Base-by-base conservation (phyloP, 768 basidiomycete genomes). In the Psilocybe sp. region DNA sequence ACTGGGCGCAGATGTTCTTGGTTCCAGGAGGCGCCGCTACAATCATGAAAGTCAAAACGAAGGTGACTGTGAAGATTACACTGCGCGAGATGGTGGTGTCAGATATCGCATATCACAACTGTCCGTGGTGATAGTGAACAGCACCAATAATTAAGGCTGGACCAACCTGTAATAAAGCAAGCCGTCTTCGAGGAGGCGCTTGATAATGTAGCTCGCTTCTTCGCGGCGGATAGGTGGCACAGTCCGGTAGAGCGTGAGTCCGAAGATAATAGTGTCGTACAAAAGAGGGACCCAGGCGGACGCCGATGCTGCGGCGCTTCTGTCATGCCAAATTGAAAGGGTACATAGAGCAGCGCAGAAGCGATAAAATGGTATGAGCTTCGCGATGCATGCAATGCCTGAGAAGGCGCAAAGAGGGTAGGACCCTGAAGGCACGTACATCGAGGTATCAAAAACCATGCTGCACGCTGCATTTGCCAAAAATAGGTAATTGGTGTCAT, bases 281-380 rank as follows among this genome's bases (percentile, higher is more conserved):
- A 76, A 62, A 37, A 79, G 67, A 4, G 77, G 77, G 1, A 79
- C 56, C 76, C 76, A 79, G 1, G 76, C 77, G 1, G 75, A 76
- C 51, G 82, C 66, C 28, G 81, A 72, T 11, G 75, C 70, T 8
- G 66, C 50, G 32, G 44, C 53, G 38, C 70, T 71, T 59, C 73
- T 76, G 40, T 16, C 40, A 18, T 16, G 12, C 20, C 16, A 39
- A n/a, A 13, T 28, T 28, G 23, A 28, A 28, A 7, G 23, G 23
- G 23, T 28, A 28, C 23, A 28, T 28, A 3, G 23, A 28, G 7
- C 3, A 28, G 23, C 23, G 7, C 7, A 28, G 23, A 28, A 28
- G 23, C 7, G 7, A 28, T 7, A 28, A 28, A 28, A 28, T 28
- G 23, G 7, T 7, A 28, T 28, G 23, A 28, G 23, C 23, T 31